phyloP scores from a whole-genome alignment of 2,329 filamentous ascomycete genomes.

The Arachnomyces sp. region DNA sequence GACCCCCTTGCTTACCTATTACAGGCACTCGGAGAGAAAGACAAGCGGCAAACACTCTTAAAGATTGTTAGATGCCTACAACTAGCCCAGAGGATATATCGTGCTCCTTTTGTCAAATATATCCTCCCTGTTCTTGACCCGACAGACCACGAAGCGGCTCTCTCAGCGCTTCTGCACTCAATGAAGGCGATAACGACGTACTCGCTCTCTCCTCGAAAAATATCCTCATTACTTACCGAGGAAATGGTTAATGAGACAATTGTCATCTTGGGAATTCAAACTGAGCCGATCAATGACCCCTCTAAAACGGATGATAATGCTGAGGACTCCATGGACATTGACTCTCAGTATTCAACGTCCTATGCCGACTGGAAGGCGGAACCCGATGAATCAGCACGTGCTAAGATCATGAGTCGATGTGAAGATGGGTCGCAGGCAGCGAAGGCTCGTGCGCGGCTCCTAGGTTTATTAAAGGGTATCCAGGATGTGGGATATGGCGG shows the following conservation, averaged over 20 bases:
- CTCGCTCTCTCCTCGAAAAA: slow-evolving; percentile 33
- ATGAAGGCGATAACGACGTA: slow-evolving; percentile 43
- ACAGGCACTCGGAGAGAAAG: slow-evolving; percentile 20
- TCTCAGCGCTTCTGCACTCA: slow-evolving; percentile 32
- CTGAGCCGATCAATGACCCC: slow-evolving; percentile 11
- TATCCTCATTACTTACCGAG: slow-evolving; percentile 37
- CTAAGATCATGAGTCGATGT: slow-evolving; percentile 26
- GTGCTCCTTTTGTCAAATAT: slow-evolving; percentile 27
- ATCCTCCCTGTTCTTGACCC: slow-evolving; percentile 22
- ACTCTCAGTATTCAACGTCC: slow-evolving; percentile 27
- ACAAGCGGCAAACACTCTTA: slow-evolving; percentile 20
- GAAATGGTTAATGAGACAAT: slow-evolving; percentile 38
- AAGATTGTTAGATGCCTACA: slow-evolving; percentile 28
- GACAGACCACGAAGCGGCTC: slow-evolving; percentile 21
- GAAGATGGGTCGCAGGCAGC: slow-evolving; percentile 20
- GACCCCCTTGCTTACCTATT: slow-evolving; percentile 5
- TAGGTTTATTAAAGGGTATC: slow-evolving; percentile 37
- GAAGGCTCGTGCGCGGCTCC: slow-evolving; percentile 25
- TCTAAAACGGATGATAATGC: slow-evolving; percentile 7
- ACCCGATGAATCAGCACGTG: slow-evolving; percentile 19
- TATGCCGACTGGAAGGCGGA: slow-evolving; percentile 31
- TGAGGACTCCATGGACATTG: slow-evolving; percentile 31
- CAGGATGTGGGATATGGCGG: slow-evolving; percentile 49
- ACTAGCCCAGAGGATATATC: slow-evolving; percentile 30
- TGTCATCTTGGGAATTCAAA: slow-evolving; percentile 34